These are phyloP conservation scores for Backusella morwellensis DNA, from an alignment of 192 early-diverging fungal genomes.

Conservation along the genomic window DNA sequence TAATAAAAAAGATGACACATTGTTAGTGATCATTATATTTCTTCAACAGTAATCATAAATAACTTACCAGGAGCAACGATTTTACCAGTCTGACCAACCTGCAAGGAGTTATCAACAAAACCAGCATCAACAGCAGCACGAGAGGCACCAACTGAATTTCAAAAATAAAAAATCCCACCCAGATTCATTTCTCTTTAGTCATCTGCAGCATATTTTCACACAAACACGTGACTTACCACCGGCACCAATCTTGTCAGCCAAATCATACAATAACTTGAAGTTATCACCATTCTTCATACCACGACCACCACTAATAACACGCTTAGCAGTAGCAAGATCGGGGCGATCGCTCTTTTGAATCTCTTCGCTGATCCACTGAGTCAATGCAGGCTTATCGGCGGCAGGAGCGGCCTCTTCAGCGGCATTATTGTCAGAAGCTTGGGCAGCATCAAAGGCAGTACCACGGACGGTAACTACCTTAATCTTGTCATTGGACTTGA, in stretches of 20 bases:
- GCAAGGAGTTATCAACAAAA: constrained; percentile 93
- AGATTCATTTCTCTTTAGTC: constrained; percentile 10
- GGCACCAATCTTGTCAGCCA: constrained; percentile 93
- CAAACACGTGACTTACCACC: constrained; percentile 62
- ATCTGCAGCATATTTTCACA: neutral
- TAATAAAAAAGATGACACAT: neutral
- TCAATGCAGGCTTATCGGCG: constrained; percentile 51
- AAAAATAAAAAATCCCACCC: constrained; percentile 12
- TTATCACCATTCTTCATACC: constrained; percentile 96
- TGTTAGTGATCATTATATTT: neutral
- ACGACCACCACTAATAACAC: constrained; percentile 93
- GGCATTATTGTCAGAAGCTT: constrained; percentile 51
- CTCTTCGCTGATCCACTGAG: constrained; percentile 88
- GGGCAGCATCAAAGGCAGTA: constrained; percentile 79
- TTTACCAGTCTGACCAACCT: constrained; percentile 98
- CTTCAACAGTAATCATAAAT: neutral
- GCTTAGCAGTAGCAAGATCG: constrained; percentile 81
- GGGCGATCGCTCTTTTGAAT: constrained; percentile 94
- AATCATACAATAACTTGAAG: constrained; percentile 86
- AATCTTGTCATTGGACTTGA: constrained; percentile 83
- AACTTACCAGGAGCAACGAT: constrained; percentile 86
- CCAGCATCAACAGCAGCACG: constrained; percentile 98
- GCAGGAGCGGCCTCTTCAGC: constrained; percentile 68
- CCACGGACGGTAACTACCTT: constrained; percentile 90
- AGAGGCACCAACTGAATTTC: constrained; percentile 83